Base-by-base conservation (phyloP, 2,329 filamentous ascomycete species). In the Cryphonectria japonica region DNA sequence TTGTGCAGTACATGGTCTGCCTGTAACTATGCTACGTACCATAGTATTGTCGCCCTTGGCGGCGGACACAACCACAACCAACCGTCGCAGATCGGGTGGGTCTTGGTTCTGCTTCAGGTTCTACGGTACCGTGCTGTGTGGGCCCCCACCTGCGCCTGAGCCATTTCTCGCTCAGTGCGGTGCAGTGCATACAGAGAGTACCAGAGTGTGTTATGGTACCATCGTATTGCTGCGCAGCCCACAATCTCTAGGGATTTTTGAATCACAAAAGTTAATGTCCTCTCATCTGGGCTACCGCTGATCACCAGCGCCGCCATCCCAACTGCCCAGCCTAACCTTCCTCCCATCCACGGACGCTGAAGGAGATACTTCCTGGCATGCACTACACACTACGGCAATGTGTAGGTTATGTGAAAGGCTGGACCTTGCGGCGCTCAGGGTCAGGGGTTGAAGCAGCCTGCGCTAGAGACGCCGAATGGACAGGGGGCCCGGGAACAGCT, bases 391-490 rank as follows among this genome's bases (percentile, higher is more conserved):
- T 13, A 62, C 29, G 6, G 39, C 37, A 16, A 14, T n/a, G 9
- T 39, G 16, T 19, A 39, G 61, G 29, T 32, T 43, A n/a, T 39
- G 61, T 29, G 37, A 64, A 64, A 41, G 61, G n/a, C 41, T 39
- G 61, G 61, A 43, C 61, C 46, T 64, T 43, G 61, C 61, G 39
- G 61, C n/a, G n/a, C 14, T 64, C 41, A 43, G 61, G 61, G 37
- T 46, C 61, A 46, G 61, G 61, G 61, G 41, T 26, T n/a, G 46
- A 39, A 39, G 37, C 13, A 29, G 39, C 61, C 37, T 39, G 41
- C 61, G 13, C 37, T 64, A 41, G 34, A 29, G 34, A 41, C 34
- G 37, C 34, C n/a, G 34, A 32, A 34, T 26, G 26, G 16, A 39
- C 34, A 41, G 37, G 60, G 60, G 19, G 9, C 16, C 37, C 60